Evolutionary conservation across 768 basidiomycete genomes (phyloP), one percentile per base, ranked within the genome.

Genomic region (Mycena rosella): DNA sequence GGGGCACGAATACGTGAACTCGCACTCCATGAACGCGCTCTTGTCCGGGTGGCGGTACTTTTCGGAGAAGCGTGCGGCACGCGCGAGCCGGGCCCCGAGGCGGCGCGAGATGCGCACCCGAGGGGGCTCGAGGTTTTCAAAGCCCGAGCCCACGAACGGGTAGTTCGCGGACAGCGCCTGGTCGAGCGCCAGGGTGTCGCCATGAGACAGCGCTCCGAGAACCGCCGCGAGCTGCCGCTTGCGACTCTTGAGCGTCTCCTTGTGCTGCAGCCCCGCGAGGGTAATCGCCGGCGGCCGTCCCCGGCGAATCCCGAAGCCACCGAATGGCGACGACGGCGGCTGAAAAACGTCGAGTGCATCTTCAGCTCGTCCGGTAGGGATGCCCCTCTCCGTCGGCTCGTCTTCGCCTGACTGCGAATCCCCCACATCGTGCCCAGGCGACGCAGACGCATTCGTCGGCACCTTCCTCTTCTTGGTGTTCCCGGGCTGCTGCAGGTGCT

Each of bases 381-480:
- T 73, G 2, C 72, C 72, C 38, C 72, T 65, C 32, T 79, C 80
- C n/a, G 67, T 65, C 0, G 72, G 72, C 56, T 77, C 78, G 36
- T 77, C 78, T 54, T 79, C 76, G 5, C 58, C 71, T 0, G 72
- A 73, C 40, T 63, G 58, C 15, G 71, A 72, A 67, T 85, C 87
- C 56, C 84, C 83, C 55, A 83, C 83, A 26, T 78, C 84, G 44
- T 60, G 60, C 15, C 82, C 81, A 42, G 83, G 82, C 44, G 84
- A 82, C 63, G 86, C 85, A 48, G 83, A 84, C 60, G 84, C 83
- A 76, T 92, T 90, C 40, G 88, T 86, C 0, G 94, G 94, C 3
- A 95, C 93, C 76, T 95, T 95, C 53, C 94, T 85, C 81, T 95
- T 95, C 87, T 95, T 95, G 53, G 92, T 91, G 73, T 95, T 95